Evolutionary conservation across 2,329 filamentous ascomycete species (phyloP).

Genomic region (Exserohilum rostratum): DNA sequence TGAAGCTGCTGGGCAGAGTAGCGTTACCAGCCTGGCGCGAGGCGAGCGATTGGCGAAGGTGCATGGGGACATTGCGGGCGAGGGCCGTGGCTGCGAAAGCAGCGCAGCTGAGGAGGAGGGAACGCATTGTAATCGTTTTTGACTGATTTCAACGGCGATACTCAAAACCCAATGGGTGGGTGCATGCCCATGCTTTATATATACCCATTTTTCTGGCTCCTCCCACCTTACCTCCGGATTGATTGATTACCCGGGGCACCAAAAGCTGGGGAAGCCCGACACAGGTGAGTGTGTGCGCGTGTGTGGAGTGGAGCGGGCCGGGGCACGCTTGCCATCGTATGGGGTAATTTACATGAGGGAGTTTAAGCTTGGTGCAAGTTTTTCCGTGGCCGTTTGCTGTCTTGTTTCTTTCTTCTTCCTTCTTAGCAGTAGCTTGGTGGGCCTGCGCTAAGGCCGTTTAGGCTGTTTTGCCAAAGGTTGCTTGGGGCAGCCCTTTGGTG

Average conservation of each 20-base stretch:
- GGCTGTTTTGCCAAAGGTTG: neutral
- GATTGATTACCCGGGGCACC: neutral
- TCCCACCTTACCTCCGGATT: too few relatives aligned
- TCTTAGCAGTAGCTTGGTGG: neutral
- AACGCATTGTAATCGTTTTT: slow-evolving; percentile 6
- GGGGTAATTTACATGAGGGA: neutral
- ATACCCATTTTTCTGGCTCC: neutral
- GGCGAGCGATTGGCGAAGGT: neutral
- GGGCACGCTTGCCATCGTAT: neutral
- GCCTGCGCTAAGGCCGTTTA: neutral
- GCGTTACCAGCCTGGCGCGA: slow-evolving; percentile 5
- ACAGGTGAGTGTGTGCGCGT: too few relatives aligned
- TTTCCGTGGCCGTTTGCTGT: neutral
- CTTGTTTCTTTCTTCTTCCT: neutral
- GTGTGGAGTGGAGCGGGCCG: too few relatives aligned
- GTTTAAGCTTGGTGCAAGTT: neutral
- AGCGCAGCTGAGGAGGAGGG: slow-evolving; percentile 8
- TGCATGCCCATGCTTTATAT: slow-evolving; percentile 1
- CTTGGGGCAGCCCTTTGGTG: too few relatives aligned
- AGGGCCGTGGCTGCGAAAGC: slow-evolving; percentile 16
- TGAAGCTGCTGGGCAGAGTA: slow-evolving; percentile 34
- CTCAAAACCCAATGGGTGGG: too few relatives aligned
- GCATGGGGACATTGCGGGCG: slow-evolving; percentile 10
- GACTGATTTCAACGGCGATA: neutral
- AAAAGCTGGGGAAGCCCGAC: neutral